Percentiles rank a stretch among this genome's conserved stretches.
These are phyloP conservation scores for Brassica balearica DNA, from an alignment of 441 rosid genomes.

Conservation along the genomic window DNA sequence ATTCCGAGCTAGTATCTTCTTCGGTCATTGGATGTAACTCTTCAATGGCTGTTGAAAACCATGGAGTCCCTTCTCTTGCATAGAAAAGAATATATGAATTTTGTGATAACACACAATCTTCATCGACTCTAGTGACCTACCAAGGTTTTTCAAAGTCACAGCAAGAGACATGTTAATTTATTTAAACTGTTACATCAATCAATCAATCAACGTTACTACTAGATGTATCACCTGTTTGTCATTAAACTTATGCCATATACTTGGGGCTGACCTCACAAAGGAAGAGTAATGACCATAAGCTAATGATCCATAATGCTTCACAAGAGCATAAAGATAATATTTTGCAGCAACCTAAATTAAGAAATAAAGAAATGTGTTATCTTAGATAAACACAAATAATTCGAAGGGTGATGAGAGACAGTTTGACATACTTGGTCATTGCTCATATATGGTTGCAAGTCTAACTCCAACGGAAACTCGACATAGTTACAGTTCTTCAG, in stretches of 20 bases:
- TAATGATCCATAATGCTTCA: constrained; percentile 72
- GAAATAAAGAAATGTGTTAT: not conserved
- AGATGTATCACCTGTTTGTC: constrained; percentile 57
- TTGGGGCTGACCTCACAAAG: constrained; percentile 70
- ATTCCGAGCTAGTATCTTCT: constrained; percentile 31
- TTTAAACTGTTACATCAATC: constrained; percentile 12
- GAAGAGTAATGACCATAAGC: constrained; percentile 79
- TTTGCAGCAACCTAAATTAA: constrained; percentile 55
- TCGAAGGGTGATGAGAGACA: constrained; percentile 4
- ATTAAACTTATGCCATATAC: constrained; percentile 74
- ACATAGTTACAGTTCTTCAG: constrained; percentile 78
- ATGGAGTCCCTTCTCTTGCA: constrained; percentile 68
- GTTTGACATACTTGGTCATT: constrained; percentile 49
- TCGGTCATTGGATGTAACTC: constrained; percentile 34
- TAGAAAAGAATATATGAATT: constrained; percentile 84
- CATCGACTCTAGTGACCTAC: constrained; percentile 61
- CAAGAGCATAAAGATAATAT: constrained; percentile 75
- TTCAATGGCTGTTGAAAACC: constrained; percentile 69
- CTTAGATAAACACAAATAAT: constrained; percentile 6
- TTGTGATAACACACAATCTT: constrained; percentile 62
- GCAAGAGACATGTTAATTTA: not conserved
- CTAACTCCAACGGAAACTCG: constrained; percentile 73
- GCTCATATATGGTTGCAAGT: constrained; percentile 67
- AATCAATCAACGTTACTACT: constrained; percentile 2
- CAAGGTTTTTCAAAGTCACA: constrained; percentile 18